Evolutionary conservation across 2,329 filamentous ascomycete genomes (phyloP).

Genomic region (Diaporthe caulivora): DNA sequence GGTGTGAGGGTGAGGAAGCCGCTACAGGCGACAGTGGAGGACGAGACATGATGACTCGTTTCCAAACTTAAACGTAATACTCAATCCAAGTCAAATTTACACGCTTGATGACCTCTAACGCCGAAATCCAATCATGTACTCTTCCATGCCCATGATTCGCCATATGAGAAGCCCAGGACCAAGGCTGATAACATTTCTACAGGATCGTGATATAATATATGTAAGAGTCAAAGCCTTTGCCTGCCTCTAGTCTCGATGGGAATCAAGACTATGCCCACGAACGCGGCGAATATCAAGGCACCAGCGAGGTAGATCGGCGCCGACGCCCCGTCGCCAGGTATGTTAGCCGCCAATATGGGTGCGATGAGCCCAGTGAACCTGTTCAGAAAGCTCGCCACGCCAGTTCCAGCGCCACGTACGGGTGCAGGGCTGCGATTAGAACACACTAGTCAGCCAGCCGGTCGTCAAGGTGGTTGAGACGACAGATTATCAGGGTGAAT

Average conservation of each 20-base stretch:
- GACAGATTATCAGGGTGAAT: too few relatives aligned
- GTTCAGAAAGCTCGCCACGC: constrained; percentile 79
- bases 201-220: neutral
- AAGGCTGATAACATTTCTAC: neutral
- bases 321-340: constrained; percentile 69
- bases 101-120: neutral
- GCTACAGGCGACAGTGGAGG: constrained; percentile 16
- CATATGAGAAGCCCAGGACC: neutral
- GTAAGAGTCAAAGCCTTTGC: constrained; percentile 62
- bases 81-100: neutral
- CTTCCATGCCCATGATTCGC: neutral
- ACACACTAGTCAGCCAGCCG: constrained; percentile 9
- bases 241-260: constrained; percentile 74
- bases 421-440: constrained; percentile 65
- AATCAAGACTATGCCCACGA: constrained; percentile 70
- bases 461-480: neutral
- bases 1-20: constrained; percentile 43
- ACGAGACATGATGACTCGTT: neutral
- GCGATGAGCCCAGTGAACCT: constrained; percentile 75
- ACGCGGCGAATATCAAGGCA: constrained; percentile 68
- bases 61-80: neutral
- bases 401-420: constrained; percentile 78
- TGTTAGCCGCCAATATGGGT: constrained; percentile 74
- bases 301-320: constrained; percentile 70
- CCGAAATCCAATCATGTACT: neutral